Conservation (phyloP, 2,329 filamentous ascomycete species). For the Plectosphaerella plurivora region DNA sequence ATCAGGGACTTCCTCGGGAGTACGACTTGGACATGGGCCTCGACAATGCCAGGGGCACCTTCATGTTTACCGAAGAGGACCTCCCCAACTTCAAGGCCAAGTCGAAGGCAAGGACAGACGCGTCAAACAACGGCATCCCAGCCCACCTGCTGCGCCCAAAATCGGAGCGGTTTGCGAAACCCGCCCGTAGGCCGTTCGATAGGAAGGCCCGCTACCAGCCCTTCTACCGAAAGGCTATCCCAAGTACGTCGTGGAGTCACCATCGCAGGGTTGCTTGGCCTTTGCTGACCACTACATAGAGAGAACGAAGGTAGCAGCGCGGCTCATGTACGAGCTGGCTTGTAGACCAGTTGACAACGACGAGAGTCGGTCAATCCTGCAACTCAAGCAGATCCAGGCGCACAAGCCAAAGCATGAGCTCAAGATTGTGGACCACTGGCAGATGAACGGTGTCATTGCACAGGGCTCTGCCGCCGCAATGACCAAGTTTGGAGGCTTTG, state of each 20-base stretch:
- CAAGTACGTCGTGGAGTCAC: constrained; percentile 51
- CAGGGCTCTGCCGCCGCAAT: constrained; percentile 51
- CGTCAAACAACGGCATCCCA: constrained; percentile 55
- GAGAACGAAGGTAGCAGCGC: constrained; percentile 71
- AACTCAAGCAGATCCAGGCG: constrained; percentile 37
- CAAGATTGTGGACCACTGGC: constrained; percentile 44
- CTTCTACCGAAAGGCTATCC: constrained; percentile 67
- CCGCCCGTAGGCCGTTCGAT: constrained; percentile 36
- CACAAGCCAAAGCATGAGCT: constrained; percentile 45
- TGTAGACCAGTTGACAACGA: constrained; percentile 26
- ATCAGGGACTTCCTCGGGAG: constrained; percentile 77
- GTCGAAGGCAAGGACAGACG: constrained; percentile 51
- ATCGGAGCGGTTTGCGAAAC: constrained; percentile 37
- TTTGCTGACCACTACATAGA: constrained; percentile 42
- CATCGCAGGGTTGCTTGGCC: background rate
- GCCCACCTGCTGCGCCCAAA: constrained; percentile 46
- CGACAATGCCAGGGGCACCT: constrained; percentile 58
- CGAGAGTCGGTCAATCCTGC: constrained; percentile 27
- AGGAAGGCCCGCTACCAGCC: constrained; percentile 46
- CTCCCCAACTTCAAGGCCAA: constrained; percentile 56
- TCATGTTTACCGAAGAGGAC: constrained; percentile 90
- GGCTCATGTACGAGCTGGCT: constrained; percentile 71
- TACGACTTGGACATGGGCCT: constrained; percentile 73
- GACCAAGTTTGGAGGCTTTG: constrained; percentile 46
- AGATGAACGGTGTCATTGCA: constrained; percentile 50